Conservation (phyloP, 2,329 filamentous ascomycete species). For the Talaromyces rugulosus region DNA sequence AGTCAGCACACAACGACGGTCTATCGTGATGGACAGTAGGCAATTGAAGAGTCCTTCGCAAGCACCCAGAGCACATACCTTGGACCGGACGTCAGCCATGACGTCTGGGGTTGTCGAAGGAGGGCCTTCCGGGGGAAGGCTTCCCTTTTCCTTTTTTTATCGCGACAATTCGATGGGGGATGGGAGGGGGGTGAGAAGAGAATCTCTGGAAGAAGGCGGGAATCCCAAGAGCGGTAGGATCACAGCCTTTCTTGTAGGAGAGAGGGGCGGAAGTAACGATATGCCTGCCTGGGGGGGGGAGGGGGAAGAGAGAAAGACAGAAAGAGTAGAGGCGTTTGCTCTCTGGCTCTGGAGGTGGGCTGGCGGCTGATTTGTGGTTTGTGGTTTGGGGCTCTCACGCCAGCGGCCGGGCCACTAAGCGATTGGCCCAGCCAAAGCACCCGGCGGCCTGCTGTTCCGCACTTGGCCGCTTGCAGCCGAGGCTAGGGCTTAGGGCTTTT, state of each 20-base stretch:
- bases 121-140: conserved; percentile 49
- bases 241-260: conserved; percentile 23
- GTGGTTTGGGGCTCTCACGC: conserved; percentile 9
- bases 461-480: conserved; percentile 8
- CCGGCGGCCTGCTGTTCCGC: conserved; percentile 11
- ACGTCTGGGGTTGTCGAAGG: conserved; percentile 43
- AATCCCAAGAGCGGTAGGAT: conserved; percentile 27
- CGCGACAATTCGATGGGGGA: conserved; percentile 38
- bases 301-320: conserved; percentile 10
- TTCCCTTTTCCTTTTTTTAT: conserved; percentile 33
- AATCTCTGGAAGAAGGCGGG: conserved; percentile 27
- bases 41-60: background rate
- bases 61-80: conserved; percentile 34
- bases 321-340: background rate
- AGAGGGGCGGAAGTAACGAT: background rate
- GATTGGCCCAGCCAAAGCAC: conserved; percentile 11
- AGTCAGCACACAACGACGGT: conserved; percentile 31
- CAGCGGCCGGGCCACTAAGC: conserved; percentile 8
- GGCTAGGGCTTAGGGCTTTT: conserved; percentile 13
- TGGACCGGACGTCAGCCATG: conserved; percentile 52
- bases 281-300: conserved; percentile 8
- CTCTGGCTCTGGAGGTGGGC: conserved; percentile 12
- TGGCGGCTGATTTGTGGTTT: conserved; percentile 16
- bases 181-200: conserved; percentile 21
- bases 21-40: conserved; percentile 7